Percentiles rank a stretch among this genome's conserved stretches.
phyloP scores from a whole-genome alignment of 1,284 basidiomycete species.

The Chalciporus sp. region DNA sequence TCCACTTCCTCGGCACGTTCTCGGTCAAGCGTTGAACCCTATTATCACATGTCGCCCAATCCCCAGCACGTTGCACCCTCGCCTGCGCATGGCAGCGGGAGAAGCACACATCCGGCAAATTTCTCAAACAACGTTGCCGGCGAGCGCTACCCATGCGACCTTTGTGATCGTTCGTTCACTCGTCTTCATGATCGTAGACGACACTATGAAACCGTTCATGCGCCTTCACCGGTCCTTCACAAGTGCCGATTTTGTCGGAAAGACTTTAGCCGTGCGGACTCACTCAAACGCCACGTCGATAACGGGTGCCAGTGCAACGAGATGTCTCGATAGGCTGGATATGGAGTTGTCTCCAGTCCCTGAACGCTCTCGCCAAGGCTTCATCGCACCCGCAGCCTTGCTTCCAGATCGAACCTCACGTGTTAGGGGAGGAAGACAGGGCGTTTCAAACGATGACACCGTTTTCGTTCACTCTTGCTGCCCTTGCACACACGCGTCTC shows the following conservation, averaged over 20 bases:
- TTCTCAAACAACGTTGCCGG: slow-evolving; percentile 33
- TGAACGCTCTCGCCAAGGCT: neutral
- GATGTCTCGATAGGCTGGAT: slow-evolving; percentile 41
- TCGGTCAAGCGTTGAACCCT: slow-evolving; percentile 34
- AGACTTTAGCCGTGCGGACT: slow-evolving; percentile 68
- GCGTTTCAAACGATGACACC: neutral
- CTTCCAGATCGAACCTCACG: slow-evolving; percentile 16
- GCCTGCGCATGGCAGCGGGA: slow-evolving; percentile 18
- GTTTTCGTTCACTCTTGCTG: neutral
- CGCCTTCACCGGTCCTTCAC: slow-evolving; percentile 58
- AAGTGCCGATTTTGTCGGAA: slow-evolving; percentile 70
- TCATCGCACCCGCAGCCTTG: neutral
- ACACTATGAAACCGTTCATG: slow-evolving; percentile 76
- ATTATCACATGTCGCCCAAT: slow-evolving; percentile 41
- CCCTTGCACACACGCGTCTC: slow-evolving; percentile 1
- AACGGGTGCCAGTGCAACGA: slow-evolving; percentile 69
- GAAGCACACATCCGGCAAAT: slow-evolving; percentile 25
- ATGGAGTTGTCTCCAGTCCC: neutral
- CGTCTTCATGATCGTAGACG: slow-evolving; percentile 77
- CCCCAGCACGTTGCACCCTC: slow-evolving; percentile 34
- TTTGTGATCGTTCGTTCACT: slow-evolving; percentile 75
- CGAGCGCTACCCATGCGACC: slow-evolving; percentile 67
- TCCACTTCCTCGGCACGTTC: slow-evolving; percentile 30
- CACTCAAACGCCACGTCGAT: slow-evolving; percentile 62
- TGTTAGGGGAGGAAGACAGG: neutral